Base-by-base conservation (phyloP, 169 alveolate genomes). In the Plasmodium vivax region DNA sequence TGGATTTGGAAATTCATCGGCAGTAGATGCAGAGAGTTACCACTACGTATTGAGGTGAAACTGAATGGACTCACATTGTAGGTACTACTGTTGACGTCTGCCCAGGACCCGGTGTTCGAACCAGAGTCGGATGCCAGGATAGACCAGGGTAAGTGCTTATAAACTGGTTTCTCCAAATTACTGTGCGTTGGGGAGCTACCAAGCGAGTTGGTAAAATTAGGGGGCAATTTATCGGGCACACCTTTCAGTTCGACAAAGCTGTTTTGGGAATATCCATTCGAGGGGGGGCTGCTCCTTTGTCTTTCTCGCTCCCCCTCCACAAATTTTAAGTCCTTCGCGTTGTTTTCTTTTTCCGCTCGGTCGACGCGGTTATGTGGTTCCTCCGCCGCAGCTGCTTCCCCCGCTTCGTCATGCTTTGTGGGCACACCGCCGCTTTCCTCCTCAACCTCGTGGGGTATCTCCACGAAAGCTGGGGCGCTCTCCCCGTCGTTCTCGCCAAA, bases 1-100 rank as follows among this genome's bases (percentile, higher is more conserved):
- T n/a, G n/a, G 14, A 75, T n/a, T 14, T 8, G 27, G 75, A 85
- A 85, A 75, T 85, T 85, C 72, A 85, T 85, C 8, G 93, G 87
- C 14, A 38, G 2, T 41, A 23, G 14, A 30, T n/a, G 51, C 34
- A 23, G n/a, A 30, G 68, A 5, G 2, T 56, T 77, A 54, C 16
- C 27, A 7, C 12, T 8, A 9, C 58, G 62, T 83, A 54, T 14
- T 9, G 54, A 54, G 62, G 38, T 1, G 27, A 83, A 83, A 34
- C 14, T 83, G 30, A 34, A 27, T 32, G 56, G 73, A 54, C 54
- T 83, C 27, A 3, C 38, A 19, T n/a, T 81, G 36, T 27, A 51
- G 19, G 43, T 10, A 51, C 79, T 34, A 32, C 19, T 73, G 45
- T 38, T 74, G 7, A 14, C 36, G 8, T n/a, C 77, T 68, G 38